Evolutionary conservation across 2,329 filamentous ascomycete species (phyloP).

Genomic region (Amphichorda felina): DNA sequence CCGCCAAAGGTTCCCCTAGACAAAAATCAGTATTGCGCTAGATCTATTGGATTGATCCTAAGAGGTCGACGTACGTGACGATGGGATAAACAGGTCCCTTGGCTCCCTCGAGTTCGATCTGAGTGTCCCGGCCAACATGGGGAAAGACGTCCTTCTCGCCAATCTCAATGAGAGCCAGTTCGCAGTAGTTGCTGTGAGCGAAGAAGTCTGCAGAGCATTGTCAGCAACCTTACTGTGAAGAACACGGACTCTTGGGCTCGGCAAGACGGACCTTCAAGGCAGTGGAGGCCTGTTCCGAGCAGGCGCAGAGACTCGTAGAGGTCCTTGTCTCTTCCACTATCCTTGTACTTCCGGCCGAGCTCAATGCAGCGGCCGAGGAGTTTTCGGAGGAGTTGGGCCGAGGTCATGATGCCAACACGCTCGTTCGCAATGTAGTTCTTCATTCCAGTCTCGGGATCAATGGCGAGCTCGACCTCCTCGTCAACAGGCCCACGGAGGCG

Average conservation of each 20-base stretch:
- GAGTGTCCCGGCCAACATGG: conserved; percentile 69
- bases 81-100: conserved; percentile 61
- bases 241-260: neutral
- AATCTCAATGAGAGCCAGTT: conserved; percentile 78
- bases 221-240: conserved; percentile 4
- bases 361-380: conserved; percentile 66
- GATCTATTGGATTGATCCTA: too few species aligned
- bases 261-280: conserved; percentile 54
- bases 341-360: conserved; percentile 61
- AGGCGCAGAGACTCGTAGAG: conserved; percentile 79
- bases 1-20: conserved; percentile 72
- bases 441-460: conserved; percentile 65
- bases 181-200: conserved; percentile 87
- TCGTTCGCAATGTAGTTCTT: conserved; percentile 97
- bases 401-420: conserved; percentile 65
- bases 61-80: conserved; percentile 39
- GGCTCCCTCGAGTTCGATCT: conserved; percentile 56
- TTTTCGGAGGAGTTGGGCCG: conserved; percentile 61
- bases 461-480: conserved; percentile 62
- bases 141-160: conserved; percentile 76
- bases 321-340: conserved; percentile 50
- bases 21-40: neutral
- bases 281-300: conserved; percentile 80
- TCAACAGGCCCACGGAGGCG: conserved; percentile 75
- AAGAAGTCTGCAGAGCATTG: conserved; percentile 52